Evolutionary conservation across 2,329 filamentous ascomycete species (phyloP).

Genomic region (Aspergillus quadricinctus): DNA sequence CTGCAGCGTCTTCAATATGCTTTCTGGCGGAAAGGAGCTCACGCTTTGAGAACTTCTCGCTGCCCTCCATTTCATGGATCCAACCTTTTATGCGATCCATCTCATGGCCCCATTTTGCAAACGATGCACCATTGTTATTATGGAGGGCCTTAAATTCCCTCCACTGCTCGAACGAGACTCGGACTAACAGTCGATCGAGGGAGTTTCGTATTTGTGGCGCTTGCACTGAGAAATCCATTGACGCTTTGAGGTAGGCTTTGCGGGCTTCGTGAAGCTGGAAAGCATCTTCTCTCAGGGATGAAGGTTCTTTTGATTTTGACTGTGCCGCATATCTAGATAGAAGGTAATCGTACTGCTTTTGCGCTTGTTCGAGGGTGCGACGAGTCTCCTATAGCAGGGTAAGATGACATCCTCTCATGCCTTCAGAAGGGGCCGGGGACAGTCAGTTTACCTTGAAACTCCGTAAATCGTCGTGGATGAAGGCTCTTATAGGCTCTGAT

Average conservation of each 20-base stretch:
- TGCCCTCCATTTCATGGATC: conserved; percentile 88
- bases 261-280: conserved; percentile 92
- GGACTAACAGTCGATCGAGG: conserved; percentile 81
- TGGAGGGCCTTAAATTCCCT: conserved; percentile 72
- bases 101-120: conserved; percentile 67
- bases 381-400: conserved; percentile 57
- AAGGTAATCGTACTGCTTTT: conserved; percentile 78
- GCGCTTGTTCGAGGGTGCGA: conserved; percentile 68
- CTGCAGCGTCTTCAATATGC: conserved; percentile 74
- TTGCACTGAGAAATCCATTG: conserved; percentile 87
- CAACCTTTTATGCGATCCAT: conserved; percentile 91
- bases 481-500: conserved; percentile 75
- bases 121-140: conserved; percentile 58
- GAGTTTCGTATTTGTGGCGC: conserved; percentile 80
- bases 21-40: conserved; percentile 76
- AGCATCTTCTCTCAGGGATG: conserved; percentile 85
- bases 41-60: conserved; percentile 75
- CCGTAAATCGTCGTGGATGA: conserved; percentile 73
- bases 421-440: conserved; percentile 1
- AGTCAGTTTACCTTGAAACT: conserved; percentile 62
- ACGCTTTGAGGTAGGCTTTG: conserved; percentile 84
- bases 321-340: conserved; percentile 78
- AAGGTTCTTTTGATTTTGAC: conserved; percentile 90
- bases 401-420: conserved; percentile 8
- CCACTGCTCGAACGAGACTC: conserved; percentile 81